phyloP scores from a whole-genome alignment of 345 rosid genomes.

The Hibiscus trionum region DNA sequence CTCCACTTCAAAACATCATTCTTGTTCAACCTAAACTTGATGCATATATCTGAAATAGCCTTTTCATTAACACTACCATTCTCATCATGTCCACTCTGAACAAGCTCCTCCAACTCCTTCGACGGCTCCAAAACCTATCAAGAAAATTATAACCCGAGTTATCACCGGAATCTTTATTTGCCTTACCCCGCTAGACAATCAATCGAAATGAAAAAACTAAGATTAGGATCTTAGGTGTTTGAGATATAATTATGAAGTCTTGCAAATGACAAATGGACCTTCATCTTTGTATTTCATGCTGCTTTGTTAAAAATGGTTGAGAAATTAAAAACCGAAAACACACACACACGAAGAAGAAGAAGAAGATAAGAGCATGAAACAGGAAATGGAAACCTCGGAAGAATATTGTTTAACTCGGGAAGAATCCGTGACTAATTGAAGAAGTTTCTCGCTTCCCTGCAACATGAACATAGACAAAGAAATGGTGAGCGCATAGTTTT shows the following conservation, averaged over 20 bases:
- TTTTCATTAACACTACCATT: neutral
- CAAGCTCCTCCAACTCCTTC: slow-evolving; percentile 43
- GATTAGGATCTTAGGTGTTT: neutral
- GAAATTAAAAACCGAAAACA: neutral
- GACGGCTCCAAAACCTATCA: slow-evolving; percentile 66
- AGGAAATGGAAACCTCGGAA: neutral
- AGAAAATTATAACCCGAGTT: neutral
- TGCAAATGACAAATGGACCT: neutral
- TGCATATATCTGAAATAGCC: neutral
- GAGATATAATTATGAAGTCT: neutral
- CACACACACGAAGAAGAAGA: too few species aligned
- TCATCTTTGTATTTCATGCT: neutral
- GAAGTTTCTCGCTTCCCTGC: slow-evolving; percentile 94
- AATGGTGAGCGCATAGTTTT: neutral
- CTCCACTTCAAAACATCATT: neutral
- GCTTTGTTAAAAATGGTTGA: neutral
- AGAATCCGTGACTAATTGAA: slow-evolving; percentile 50
- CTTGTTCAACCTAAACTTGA: neutral
- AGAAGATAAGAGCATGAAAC: neutral
- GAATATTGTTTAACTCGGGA: slow-evolving; percentile 21
- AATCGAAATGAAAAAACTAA: neutral
- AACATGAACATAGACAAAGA: slow-evolving; percentile 9
- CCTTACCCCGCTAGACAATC: neutral
- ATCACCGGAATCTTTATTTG: neutral
- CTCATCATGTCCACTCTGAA: slow-evolving; percentile 7